These are phyloP conservation scores for Hygrophorus pudorinus DNA, from an alignment of 768 basidiomycete species.

Conservation along the genomic window DNA sequence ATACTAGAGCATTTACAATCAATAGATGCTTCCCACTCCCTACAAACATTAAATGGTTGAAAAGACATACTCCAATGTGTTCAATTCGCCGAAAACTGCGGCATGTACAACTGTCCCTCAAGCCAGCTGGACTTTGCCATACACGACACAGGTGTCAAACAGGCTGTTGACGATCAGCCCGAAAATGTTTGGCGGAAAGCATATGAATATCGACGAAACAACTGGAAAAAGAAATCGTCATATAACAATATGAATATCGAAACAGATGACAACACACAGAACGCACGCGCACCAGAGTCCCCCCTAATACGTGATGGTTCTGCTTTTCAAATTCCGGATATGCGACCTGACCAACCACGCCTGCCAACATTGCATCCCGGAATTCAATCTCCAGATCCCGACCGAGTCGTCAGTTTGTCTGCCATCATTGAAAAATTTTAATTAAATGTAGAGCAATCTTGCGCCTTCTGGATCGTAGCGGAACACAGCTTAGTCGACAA, in stretches of 20 bases:
- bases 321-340: background rate
- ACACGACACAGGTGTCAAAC: background rate
- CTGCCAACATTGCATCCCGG: background rate
- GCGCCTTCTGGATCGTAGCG: conserved; percentile 22
- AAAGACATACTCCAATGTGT: conserved; percentile 6
- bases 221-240: conserved; percentile 6
- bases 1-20: conserved; percentile 13
- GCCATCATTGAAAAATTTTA: conserved; percentile 15
- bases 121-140: background rate
- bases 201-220: conserved; percentile 9
- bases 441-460: conserved; percentile 24
- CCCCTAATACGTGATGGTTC: conserved; percentile 3
- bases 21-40: conserved; percentile 3
- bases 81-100: conserved; percentile 3
- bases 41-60: background rate
- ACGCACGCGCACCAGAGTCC: background rate
- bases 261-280: background rate
- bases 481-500: conserved; percentile 13
- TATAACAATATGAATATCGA: background rate
- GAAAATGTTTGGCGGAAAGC: conserved; percentile 10
- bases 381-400: background rate
- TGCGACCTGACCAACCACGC: no score
- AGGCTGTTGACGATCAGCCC: conserved; percentile 1
- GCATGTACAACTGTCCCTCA: conserved; percentile 2
- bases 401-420: conserved; percentile 10